Evolutionary conservation across 306 rosid genomes (phyloP), one percentile per base, ranked within the genome.

Genomic region (Inga oerstediana): DNA sequence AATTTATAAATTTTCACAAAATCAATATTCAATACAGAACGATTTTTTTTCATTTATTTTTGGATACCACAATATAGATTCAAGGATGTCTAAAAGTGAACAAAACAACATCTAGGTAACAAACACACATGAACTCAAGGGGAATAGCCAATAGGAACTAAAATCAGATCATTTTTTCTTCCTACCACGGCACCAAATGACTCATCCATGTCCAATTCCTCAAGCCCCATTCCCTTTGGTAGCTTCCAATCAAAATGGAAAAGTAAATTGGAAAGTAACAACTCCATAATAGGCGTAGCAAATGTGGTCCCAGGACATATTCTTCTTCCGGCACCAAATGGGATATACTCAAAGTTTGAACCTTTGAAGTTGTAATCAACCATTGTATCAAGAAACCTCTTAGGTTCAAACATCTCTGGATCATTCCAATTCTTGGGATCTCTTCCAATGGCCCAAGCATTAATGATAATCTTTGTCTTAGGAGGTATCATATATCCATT

Each of bases 191-290:
- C 7, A 62, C 68, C 69, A 30, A 64, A 30, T 12, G 69, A 11
- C 69, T 64, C 67, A 4, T 10, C 16, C 69, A 64, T 64, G 3
- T 30, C 39, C 19, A 64, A 64, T 30, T 64, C 69, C 3, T 27
- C 69, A 64, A 11, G 37, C 39, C 32, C 5, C 17, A 4, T 27
- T 1, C 16, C 69, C 16, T 62, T 27, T 10, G 69, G 8, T 3
- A 62, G 69, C 27, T 62, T 62, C 69, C 69, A 62, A 27, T 62
- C 69, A 62, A 62, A 62, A 62, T 62, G 69, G 39, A 27, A 62
- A 12, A 62, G 19, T 13, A 62, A 62, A 62, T 62, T 62, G 17
- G 69, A 27, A 62, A 62, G 69, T 13, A 30, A 4, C 20, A 62
- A 27, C 15, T 62, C 39, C 5, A 62, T 11, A 62, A 27, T 13